Evolutionary conservation across 2,329 filamentous ascomycete species (phyloP), one percentile per base, ranked within the genome.

Genomic region (Cordyceps tenuipes): DNA sequence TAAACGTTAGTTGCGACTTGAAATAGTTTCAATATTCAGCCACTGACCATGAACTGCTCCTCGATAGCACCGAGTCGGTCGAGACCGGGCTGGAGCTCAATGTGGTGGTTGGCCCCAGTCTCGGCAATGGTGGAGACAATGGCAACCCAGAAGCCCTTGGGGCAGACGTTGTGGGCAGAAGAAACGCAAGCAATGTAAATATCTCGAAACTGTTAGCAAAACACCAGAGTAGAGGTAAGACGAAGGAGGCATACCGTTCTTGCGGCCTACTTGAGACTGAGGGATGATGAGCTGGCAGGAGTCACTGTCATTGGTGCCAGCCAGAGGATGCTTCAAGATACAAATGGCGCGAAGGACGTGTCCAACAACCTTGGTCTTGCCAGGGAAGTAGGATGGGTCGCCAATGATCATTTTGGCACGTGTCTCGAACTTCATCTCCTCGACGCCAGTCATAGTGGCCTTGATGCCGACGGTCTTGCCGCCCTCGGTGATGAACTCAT

Each of bases 91-190:
- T 94, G 86, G 48, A 99, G 86, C 79, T 99, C 94, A 61, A 97
- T 81, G 76, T 99, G 94, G 77, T 96, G 92, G 82, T 99, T 97
- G 65, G 90, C 87, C 63, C 86, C 79, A 49, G 86, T 87, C 81
- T 99, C 95, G 64, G 94, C 91, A 71, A 99, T 97, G 62, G 94
- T 99, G 52, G 91, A 96, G 65, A 99, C 93, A 63, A 97, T 99
- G 68, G 94, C 94, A 68, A 99, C 91, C 81, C 95, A 99, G 84
- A 97, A 97, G 63, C 93, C 93, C 83, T 96, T 96, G 69, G 95
- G 94, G 79, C 93, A 97, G 68, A 99, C 95, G 69, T 96, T 97
- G 80, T 99, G 95, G 43, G 92, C 90, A 44, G 90, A 91, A 1
- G 92, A 97, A 62, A 99, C 91, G 73, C 94, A 89, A 61, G 94